Evolutionary conservation across 352 stramenopile species (phyloP), one percentile per base, ranked within the genome.

Genomic region (Saprolegnia parasitica): DNA sequence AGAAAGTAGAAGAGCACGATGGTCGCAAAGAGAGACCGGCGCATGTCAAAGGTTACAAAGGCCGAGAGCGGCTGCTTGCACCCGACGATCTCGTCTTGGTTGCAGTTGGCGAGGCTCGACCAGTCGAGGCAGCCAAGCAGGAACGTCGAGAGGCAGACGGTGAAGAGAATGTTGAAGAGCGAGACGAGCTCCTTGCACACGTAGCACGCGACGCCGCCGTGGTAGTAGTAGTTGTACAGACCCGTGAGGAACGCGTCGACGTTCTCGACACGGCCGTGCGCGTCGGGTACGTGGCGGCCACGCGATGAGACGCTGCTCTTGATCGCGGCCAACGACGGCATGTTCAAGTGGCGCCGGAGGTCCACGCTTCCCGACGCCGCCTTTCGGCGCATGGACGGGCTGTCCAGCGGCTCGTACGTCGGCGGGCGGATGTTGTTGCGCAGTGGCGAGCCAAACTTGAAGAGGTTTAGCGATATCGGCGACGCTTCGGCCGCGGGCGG

Each of bases 101-200:
- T 78, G 71, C 92, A 98, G 23, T 82, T 79, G 24, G 96, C 71
- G 29, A 99, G 75, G 49, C 81, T 76, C 11, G 65, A 65, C 97
- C 97, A 99, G 78, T 99, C 88, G 26, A 99, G 86, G 74, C 96
- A 98, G 0, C 90, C 93, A 29, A 99, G 82, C 57, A 99, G 65
- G 67, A 99, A 97, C 35, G 88, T 96, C n/a, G 86, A 96, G 42
- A 98, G 85, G 70, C 88, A 80, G 24, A 99, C 84, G 68, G 95
- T 99, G 74, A 99, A 99, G 4, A 98, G 84, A 13, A 98, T 82
- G 15, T 96, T 98, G 18, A 90, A 40, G 3, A 99, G 71, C 73
- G 97, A 88, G 35, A 96, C 91, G 39, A 98, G 71, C 67, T 98
- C 91, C 16, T 95, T 79, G 9, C 89, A 80, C 5, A 95, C 74